Percentiles rank a stretch among this genome's conserved stretches.
phyloP scores from a whole-genome alignment of 139 green algal genomes.

The Edaphochlamys debaryana region DNA sequence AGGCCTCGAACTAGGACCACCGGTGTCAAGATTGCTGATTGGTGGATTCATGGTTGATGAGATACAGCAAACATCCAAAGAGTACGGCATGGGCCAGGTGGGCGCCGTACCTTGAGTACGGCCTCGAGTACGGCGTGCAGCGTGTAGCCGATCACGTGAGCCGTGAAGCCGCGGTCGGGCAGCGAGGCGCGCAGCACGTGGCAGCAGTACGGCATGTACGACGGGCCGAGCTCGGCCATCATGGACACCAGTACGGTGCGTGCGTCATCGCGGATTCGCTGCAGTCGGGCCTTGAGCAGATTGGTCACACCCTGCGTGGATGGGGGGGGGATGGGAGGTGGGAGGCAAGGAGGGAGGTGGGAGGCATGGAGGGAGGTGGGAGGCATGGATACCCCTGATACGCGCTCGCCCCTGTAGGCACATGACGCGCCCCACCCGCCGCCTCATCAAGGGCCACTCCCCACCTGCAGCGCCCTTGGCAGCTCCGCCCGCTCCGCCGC shows the following conservation, averaged over 20 bases:
- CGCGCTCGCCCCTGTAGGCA: neutral
- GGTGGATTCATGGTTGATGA: too few relatives aligned
- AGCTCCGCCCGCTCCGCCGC: constrained; percentile 71
- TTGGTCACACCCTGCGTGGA: constrained; percentile 69
- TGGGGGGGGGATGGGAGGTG: neutral
- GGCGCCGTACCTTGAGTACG: constrained; percentile 29
- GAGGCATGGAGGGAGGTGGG: neutral
- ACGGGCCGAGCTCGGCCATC: constrained; percentile 72
- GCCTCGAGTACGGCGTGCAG: constrained; percentile 81
- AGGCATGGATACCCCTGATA: neutral
- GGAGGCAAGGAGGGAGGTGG: neutral
- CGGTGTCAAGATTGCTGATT: too few relatives aligned
- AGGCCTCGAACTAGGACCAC: too few relatives aligned
- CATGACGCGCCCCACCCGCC: neutral
- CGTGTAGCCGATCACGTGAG: constrained; percentile 92
- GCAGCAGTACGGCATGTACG: constrained; percentile 74
- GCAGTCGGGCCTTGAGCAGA: constrained; percentile 72
- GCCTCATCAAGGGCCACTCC: too few relatives aligned
- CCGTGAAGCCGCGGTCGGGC: constrained; percentile 77
- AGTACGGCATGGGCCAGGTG: too few relatives aligned
- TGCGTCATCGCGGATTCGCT: constrained; percentile 82
- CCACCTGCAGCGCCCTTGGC: constrained; percentile 65
- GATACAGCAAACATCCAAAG: too few relatives aligned
- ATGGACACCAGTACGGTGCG: constrained; percentile 80
- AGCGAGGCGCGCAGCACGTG: constrained; percentile 60